phyloP scores from a whole-genome alignment of 2,329 filamentous ascomycete genomes.

The Apiospora pterosperma region DNA sequence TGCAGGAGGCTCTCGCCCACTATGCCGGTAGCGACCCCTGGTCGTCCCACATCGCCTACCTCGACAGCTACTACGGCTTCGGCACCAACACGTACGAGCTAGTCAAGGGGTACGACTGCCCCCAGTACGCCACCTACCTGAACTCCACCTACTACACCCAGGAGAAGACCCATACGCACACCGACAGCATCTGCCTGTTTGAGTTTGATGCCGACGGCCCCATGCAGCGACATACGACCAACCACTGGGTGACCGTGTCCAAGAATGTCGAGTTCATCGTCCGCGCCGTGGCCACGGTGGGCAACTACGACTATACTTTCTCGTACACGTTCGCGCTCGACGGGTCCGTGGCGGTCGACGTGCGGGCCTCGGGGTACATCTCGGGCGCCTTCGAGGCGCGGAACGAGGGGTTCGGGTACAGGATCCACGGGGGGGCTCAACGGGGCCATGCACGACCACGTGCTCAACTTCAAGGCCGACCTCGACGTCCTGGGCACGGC shows the following conservation, averaged over 20 bases:
- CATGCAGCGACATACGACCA: conserved; percentile 32
- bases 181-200: conserved; percentile 40
- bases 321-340: conserved; percentile 32
- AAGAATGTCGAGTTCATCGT: conserved; percentile 29
- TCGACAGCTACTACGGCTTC: conserved; percentile 30
- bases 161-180: conserved; percentile 24
- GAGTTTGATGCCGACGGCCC: conserved; percentile 35
- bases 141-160: conserved; percentile 16
- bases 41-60: conserved; percentile 20
- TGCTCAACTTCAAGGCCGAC: conserved; percentile 33
- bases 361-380: conserved; percentile 32
- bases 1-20: conserved; percentile 17
- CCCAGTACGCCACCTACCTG: conserved; percentile 22
- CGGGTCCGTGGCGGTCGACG: conserved; percentile 35
- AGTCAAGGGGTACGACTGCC: conserved; percentile 24
- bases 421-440: conserved; percentile 28
- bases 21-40: conserved; percentile 28
- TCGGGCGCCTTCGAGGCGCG: conserved; percentile 21
- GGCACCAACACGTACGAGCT: conserved; percentile 24
- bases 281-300: conserved; percentile 33
- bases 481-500: conserved; percentile 28
- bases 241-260: conserved; percentile 16
- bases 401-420: conserved; percentile 30
- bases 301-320: conserved; percentile 41
- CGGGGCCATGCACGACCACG: conserved; percentile 33